A percentile compares a stretch with the other conserved stretches of the same genome.
Conservation (phyloP, 495 filamentous ascomycete genomes). For the Pseudomonodictys pantanalensis region DNA sequence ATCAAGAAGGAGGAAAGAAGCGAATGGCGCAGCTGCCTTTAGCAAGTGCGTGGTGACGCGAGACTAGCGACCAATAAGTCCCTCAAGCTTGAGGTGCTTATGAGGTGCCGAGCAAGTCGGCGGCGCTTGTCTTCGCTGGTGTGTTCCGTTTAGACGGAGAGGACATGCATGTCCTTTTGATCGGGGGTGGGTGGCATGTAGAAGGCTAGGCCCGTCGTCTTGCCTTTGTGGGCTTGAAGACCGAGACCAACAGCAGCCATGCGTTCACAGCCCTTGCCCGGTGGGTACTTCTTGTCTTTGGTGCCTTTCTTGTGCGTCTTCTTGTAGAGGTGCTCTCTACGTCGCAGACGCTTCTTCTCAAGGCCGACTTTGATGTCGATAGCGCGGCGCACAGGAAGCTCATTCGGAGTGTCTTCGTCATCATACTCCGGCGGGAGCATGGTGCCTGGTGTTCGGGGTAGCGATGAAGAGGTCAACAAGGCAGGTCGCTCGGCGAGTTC, state of each 20-base stretch:
- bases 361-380: conserved; percentile 97
- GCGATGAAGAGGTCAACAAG: conserved; percentile 39
- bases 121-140: conserved; percentile 24
- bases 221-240: conserved; percentile 57
- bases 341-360: conserved; percentile 86
- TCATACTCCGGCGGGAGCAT: conserved; percentile 20
- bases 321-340: conserved; percentile 84
- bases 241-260: conserved; percentile 92
- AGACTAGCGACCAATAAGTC: conserved; percentile 34
- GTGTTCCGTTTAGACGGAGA: conserved; percentile 25
- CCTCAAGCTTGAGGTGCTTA: neutral
- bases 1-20: neutral
- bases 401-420: conserved; percentile 28
- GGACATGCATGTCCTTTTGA: conserved; percentile 27
- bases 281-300: conserved; percentile 60
- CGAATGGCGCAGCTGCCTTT: neutral
- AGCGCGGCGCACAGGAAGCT: conserved; percentile 58
- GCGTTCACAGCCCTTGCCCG: conserved; percentile 84
- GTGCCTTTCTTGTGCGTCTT: conserved; percentile 70
- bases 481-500: conserved; percentile 38
- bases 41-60: neutral
- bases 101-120: conserved; percentile 27
- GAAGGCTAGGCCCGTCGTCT: conserved; percentile 4
- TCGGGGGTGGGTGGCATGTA: conserved; percentile 14
- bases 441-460: conserved; percentile 35